A percentile compares a stretch with the other conserved stretches of the same genome.
Evolutionary conservation across 352 stramenopile genomes (phyloP).

Genomic region (Pythium folliculosum): DNA sequence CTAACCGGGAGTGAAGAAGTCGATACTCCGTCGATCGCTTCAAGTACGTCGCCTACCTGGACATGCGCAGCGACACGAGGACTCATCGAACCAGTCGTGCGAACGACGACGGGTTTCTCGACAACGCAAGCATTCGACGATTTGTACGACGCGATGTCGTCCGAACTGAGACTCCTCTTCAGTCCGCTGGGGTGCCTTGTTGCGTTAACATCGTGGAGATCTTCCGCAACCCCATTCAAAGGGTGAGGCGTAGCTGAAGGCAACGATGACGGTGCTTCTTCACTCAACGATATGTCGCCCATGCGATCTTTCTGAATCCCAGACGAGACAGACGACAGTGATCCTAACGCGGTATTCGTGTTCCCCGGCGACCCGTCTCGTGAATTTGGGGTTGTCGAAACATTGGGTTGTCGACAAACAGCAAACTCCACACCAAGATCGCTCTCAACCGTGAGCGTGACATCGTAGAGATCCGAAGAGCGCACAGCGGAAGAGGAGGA

Average conservation of each 20-base stretch:
- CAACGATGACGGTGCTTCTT: constrained; percentile 17
- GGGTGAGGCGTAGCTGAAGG: neutral
- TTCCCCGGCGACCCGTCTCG: neutral
- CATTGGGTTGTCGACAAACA: constrained; percentile 57
- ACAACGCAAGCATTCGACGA: constrained; percentile 42
- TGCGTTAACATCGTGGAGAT: neutral
- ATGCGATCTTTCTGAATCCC: constrained; percentile 9
- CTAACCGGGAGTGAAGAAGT: constrained; percentile 69
- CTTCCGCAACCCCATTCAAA: neutral
- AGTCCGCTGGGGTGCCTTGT: neutral
- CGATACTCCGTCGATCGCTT: constrained; percentile 72
- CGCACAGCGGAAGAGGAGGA: constrained; percentile 3
- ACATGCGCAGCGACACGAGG: constrained; percentile 23
- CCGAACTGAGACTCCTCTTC: constrained; percentile 60
- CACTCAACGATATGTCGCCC: constrained; percentile 17
- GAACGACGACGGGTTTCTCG: constrained; percentile 53
- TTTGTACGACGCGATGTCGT: constrained; percentile 50
- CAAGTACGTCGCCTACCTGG: constrained; percentile 65
- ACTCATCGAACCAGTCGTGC: constrained; percentile 13
- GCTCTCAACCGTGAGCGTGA: constrained; percentile 54
- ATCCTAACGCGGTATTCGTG: neutral
- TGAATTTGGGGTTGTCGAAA: neutral
- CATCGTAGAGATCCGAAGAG: constrained; percentile 49
- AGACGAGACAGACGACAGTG: constrained; percentile 23
- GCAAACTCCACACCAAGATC: constrained; percentile 59